These are phyloP conservation scores for Cytospora chrysosperma DNA, from an alignment of 2,329 filamentous ascomycete genomes.

Conservation along the genomic window DNA sequence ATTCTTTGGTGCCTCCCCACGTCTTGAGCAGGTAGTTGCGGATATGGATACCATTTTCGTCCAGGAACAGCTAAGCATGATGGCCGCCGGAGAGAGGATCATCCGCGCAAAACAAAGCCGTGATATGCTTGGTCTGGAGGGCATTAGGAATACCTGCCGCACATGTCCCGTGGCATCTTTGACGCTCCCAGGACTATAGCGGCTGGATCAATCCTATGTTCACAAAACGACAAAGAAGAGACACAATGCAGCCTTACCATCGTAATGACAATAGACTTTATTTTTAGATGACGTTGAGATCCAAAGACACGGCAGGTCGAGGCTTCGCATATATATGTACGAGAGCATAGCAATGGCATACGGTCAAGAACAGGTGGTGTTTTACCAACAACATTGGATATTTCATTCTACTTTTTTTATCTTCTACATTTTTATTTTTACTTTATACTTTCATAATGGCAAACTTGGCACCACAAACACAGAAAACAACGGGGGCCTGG, in stretches of 20 bases:
- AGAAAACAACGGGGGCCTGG: background rate
- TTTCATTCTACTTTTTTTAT: background rate
- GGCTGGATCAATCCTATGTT: background rate
- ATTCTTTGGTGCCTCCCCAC: too few relatives aligned
- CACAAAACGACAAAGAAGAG: background rate
- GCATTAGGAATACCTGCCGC: background rate
- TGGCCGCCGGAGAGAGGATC: background rate
- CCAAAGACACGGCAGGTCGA: background rate
- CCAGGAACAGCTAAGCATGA: too few relatives aligned
- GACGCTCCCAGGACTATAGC: background rate
- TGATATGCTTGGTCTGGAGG: background rate
- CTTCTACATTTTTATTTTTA: background rate
- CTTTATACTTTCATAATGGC: background rate
- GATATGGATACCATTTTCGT: too few relatives aligned
- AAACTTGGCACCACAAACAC: background rate
- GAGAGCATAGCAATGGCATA: background rate
- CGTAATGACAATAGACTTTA: too few relatives aligned
- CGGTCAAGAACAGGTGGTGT: background rate
- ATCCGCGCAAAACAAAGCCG: background rate
- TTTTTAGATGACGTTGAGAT: background rate
- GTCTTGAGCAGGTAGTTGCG: too few relatives aligned
- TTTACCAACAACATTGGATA: too few relatives aligned
- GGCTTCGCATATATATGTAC: background rate
- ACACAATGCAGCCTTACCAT: background rate
- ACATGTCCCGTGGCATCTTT: background rate